These are phyloP conservation scores for Schrenkiella parvula DNA, from an alignment of 345 rosid genomes.

Conservation along the genomic window DNA sequence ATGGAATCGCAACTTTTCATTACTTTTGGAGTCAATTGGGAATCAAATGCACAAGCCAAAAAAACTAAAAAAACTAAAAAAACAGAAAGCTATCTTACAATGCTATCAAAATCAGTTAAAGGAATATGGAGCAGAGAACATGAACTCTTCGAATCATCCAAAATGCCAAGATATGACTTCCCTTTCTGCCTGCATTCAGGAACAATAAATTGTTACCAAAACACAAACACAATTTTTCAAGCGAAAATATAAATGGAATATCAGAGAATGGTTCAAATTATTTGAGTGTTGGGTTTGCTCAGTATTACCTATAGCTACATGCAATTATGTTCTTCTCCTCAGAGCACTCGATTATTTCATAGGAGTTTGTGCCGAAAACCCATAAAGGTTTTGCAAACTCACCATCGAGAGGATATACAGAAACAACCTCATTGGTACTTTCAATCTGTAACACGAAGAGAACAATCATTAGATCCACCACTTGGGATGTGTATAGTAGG, in stretches of 20 bases:
- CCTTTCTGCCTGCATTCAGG: slow-evolving; percentile 76
- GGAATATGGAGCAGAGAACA: slow-evolving; percentile 76
- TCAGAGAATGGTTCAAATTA: background rate
- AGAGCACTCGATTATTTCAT: slow-evolving; percentile 55
- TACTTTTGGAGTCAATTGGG: background rate
- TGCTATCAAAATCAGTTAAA: slow-evolving; percentile 74
- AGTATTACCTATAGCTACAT: slow-evolving; percentile 73
- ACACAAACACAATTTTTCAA: background rate
- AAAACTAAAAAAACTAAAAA: background rate
- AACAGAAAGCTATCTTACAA: slow-evolving; percentile 42
- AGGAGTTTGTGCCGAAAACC: slow-evolving; percentile 81
- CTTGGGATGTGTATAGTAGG: background rate
- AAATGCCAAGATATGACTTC: slow-evolving; percentile 72
- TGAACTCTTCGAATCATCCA: slow-evolving; percentile 61
- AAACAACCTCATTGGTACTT: slow-evolving; percentile 52
- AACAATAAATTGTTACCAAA: slow-evolving; percentile 1
- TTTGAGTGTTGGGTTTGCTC: slow-evolving; percentile 13
- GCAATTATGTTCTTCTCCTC: slow-evolving; percentile 62
- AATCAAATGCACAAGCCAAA: background rate
- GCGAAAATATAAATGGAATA: background rate
- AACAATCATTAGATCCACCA: background rate
- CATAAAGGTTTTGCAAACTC: slow-evolving; percentile 87
- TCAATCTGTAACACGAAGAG: slow-evolving; percentile 50
- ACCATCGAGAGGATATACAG: slow-evolving; percentile 60
- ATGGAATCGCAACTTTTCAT: slow-evolving; percentile 8